Evolutionary conservation across 1,284 basidiomycete species (phyloP).

Genomic region (Xanthoconium separans): DNA sequence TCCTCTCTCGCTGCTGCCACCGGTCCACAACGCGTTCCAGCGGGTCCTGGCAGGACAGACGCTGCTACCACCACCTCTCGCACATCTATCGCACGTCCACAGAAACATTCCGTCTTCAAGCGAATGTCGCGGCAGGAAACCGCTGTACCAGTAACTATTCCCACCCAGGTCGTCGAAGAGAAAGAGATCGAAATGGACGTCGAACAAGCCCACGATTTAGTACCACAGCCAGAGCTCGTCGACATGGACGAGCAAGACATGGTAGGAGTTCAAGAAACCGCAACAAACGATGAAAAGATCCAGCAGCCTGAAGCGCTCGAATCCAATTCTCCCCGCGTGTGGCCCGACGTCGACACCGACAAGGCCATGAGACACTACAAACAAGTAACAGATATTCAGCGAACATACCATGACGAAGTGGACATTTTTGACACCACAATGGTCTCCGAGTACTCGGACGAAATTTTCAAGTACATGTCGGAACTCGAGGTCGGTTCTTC

Average conservation of each 20-base stretch:
- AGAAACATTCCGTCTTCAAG: constrained; percentile 38
- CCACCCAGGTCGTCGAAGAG: constrained; percentile 34
- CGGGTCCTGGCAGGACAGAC: constrained; percentile 54
- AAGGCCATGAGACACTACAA: constrained; percentile 54
- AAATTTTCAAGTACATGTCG: constrained; percentile 97
- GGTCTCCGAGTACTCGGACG: constrained; percentile 97
- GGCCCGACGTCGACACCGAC: constrained; percentile 69
- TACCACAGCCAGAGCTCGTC: constrained; percentile 36
- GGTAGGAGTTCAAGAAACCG: constrained; percentile 42
- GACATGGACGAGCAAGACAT: constrained; percentile 54
- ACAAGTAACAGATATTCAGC: constrained; percentile 67
- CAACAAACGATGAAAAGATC: constrained; percentile 48
- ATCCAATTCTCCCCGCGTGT: constrained; percentile 49
- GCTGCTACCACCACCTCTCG: constrained; percentile 40
- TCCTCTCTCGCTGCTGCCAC: constrained; percentile 57
- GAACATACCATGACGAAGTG: constrained; percentile 74
- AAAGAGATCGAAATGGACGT: constrained; percentile 61
- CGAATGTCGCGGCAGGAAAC: constrained; percentile 43
- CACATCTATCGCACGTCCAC: constrained; percentile 35
- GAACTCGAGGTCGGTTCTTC: constrained; percentile 72
- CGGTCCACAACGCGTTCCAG: constrained; percentile 62
- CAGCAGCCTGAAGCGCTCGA: constrained; percentile 37
- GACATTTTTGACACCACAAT: constrained; percentile 93
- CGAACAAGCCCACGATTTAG: constrained; percentile 40
- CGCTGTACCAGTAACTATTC: constrained; percentile 38